Evolutionary conservation across 306 rosid genomes (phyloP), one percentile per base, ranked within the genome.

Genomic region (Carpinus viminea): DNA sequence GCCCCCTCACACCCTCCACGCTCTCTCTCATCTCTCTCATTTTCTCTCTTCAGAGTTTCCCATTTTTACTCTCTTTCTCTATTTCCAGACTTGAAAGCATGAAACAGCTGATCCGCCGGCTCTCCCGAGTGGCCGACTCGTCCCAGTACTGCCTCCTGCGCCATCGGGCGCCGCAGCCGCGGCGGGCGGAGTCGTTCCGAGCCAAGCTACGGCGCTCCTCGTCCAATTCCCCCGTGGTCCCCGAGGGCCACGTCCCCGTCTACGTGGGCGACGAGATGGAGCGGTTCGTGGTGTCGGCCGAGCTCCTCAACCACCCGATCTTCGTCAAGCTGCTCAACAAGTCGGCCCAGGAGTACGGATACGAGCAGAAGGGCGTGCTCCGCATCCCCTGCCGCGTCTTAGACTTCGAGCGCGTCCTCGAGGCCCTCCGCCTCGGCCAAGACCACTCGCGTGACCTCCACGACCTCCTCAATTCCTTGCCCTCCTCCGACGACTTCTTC

Each of bases 261-360:
- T 92, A 89, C 88, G 98, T 95, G 12, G 98, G 98, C 36, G 97
- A 92, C 16, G 98, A 95, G 90, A 92, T 92, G 98, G 89, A 89
- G 72, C 77, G 94, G 43, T 92, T 92, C 64, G 98, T 88, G 2
- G 93, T 95, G 8, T 73, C 78, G 62, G 97, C 97, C 0, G 97
- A 95, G 82, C 85, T 95, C 8, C 65, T 95, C 6, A 92, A 95
- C 83, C 98, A 95, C 47, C 98, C 98, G 6, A 69, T 91, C 54
- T 95, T 95, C 85, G 88, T 92, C 4, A 86, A 92, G 82, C 98
- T 94, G 1, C 86, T 95, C 31, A 87, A 92, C 85, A 85, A 84
- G 50, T 92, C 98, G 50, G 98, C 98, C 0, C 95, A 91, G 71
- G 98, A 95, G 76, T 95, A 95, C 83, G 98, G 98, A 0, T 95